phyloP scores from a whole-genome alignment of 495 filamentous ascomycete species.

The Polyplosphaeria fusca region DNA sequence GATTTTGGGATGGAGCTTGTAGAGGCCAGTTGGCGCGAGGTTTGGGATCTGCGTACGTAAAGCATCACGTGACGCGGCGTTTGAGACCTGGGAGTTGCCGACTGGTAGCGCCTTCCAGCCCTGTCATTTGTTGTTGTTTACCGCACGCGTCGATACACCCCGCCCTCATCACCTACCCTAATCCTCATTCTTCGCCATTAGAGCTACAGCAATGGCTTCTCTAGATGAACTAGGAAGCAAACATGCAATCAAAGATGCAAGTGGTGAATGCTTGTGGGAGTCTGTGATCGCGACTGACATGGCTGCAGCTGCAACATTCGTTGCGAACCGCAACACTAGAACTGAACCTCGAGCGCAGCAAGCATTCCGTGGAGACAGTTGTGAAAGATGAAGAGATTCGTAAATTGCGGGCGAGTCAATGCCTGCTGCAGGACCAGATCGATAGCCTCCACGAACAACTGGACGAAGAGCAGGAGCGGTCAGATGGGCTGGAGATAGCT shows the following conservation, averaged over 20 bases:
- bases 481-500: conserved; percentile 48
- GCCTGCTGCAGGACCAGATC: conserved; percentile 68
- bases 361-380: conserved; percentile 57
- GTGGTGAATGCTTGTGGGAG: not conserved
- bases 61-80: too few species aligned
- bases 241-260: conserved; percentile 29
- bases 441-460: conserved; percentile 62
- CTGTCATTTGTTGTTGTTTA: too few species aligned
- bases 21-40: too few species aligned
- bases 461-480: conserved; percentile 51
- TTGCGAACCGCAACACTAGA: conserved; percentile 56
- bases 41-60: too few species aligned
- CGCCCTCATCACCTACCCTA: not conserved
- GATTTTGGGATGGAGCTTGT: too few species aligned
- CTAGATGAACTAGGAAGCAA: conserved; percentile 15
- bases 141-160: not conserved
- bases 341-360: conserved; percentile 59
- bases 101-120: too few species aligned
- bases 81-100: too few species aligned
- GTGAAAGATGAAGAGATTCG: conserved; percentile 67
- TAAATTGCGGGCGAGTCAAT: conserved; percentile 56
- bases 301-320: conserved; percentile 40
- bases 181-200: conserved; percentile 19
- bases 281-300: not conserved
- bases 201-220: conserved; percentile 12